phyloP scores from a whole-genome alignment of 2,329 filamentous ascomycete genomes.

The Sporothrix brasiliensis region DNA sequence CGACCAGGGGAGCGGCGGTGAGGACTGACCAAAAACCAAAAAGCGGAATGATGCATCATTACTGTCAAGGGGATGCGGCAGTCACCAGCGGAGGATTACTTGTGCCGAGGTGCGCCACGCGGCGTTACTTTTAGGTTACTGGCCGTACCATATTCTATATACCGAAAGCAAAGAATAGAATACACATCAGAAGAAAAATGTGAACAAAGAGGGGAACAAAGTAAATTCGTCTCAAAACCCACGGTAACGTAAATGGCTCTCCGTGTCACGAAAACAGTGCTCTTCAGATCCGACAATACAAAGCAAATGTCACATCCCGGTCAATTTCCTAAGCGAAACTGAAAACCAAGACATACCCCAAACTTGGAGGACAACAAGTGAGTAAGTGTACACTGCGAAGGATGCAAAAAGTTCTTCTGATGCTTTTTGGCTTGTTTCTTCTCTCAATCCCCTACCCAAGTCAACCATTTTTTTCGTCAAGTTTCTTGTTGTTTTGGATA shows the following conservation, averaged over 20 bases:
- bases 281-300: background rate
- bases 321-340: background rate
- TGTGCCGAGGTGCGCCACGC: slow-evolving; percentile 1
- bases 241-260: background rate
- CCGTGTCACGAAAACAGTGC: background rate
- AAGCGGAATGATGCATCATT: background rate
- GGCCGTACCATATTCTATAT: background rate
- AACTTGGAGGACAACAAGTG: background rate
- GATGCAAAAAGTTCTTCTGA: background rate
- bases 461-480: background rate
- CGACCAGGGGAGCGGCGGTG: background rate
- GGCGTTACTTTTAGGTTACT: background rate
- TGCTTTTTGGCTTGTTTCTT: background rate
- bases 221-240: background rate
- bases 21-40: background rate
- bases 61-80: background rate
- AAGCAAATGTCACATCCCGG: background rate
- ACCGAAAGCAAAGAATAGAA: background rate
- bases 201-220: background rate
- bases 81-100: slow-evolving; percentile 14
- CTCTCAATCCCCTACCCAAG: background rate
- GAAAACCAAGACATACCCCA: slow-evolving; percentile 18
- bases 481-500: background rate
- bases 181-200: background rate
- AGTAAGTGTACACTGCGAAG: background rate